Conservation (phyloP, 768 basidiomycete species). For the Tylopilus sp. region DNA sequence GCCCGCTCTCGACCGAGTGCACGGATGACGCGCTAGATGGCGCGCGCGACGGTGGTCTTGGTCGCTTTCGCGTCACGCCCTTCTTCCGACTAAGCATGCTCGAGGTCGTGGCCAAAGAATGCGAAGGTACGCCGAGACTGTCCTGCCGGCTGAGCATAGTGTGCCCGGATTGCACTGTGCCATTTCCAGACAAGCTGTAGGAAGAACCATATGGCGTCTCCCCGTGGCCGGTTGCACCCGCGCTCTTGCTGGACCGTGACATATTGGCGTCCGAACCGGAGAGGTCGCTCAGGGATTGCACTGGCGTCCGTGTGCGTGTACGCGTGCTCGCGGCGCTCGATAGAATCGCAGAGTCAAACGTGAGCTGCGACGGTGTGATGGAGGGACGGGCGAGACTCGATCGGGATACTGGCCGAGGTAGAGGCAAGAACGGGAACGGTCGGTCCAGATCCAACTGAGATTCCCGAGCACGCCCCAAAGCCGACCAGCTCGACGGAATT, state of each 20-base stretch:
- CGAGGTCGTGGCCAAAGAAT: conserved; percentile 9
- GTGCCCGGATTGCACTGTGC: conserved; percentile 7
- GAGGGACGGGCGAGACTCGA: conserved; percentile 1
- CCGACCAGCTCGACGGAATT: conserved; percentile 25
- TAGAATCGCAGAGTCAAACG: conserved; percentile 2
- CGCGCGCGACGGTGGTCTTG: conserved; percentile 16
- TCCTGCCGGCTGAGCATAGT: not conserved
- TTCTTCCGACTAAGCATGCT: conserved; percentile 22
- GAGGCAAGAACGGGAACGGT: not conserved
- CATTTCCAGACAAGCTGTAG: conserved; percentile 11
- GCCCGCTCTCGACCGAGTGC: conserved; percentile 20
- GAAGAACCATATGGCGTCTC: not conserved
- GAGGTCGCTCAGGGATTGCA: conserved; percentile 1
- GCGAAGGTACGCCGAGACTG: not conserved
- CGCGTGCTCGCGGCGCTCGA: conserved; percentile 2
- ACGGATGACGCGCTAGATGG: conserved; percentile 28
- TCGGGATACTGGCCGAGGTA: not conserved
- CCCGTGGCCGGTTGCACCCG: not conserved
- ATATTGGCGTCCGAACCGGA: not conserved
- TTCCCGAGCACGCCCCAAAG: conserved; percentile 9
- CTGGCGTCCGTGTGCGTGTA: not conserved
- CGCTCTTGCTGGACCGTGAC: not conserved
- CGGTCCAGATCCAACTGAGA: conserved; percentile 16
- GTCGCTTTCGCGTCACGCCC: conserved; percentile 20
- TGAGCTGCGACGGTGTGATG: conserved; percentile 3